Base-by-base conservation (phyloP, 805 yeast genomes). In the Tetrapisispora phaffii region DNA sequence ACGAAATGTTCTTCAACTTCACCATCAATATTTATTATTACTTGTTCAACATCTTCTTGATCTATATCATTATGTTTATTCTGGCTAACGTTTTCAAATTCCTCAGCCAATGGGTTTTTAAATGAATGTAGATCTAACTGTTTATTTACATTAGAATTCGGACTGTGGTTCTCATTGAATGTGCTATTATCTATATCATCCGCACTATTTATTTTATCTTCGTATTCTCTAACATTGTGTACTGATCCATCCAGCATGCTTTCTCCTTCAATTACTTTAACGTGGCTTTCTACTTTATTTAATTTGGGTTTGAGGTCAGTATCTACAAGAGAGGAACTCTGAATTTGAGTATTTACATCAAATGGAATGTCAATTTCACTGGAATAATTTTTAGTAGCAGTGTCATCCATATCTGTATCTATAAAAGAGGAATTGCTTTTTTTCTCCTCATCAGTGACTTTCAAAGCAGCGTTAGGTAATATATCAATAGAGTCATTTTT, bases 21-120 rank as follows among this genome's bases (percentile, higher is more conserved):
- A 23, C 55, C 62, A 31, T 52, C 63, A 21, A 57, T 52, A 29
- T 55, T 55, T 37, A 59, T 49, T 1, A 53, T 48, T 9, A 58
- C 51, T 7, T 48, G 42, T 13, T 47, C 50, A 31, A 24, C 17
- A 13, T 38, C 36, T 6, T n/a, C 26, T 1, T 35, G 17, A 1
- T 16, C 4, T 6, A 2, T 12, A 2, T 15, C 17, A 19, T 19
- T 19, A 6, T 9, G 4, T 3, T 10, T 8, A 1, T 5, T 24
- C 4, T 23, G 32, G 15, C 12, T 15, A 4, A 34, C 16, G 2
- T 4, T 6, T 12, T 16, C 15, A 3, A 7, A 2, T 4, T 31
- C 28, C 8, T 37, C 38, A 13, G 15, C 13, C 3, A 6, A 6
- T 12, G 45, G 45, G 19, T 43, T 43, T 6, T 36, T 37, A 24